Evolutionary conservation across 768 basidiomycete species (phyloP).

Genomic region (Leccinum disarticulatum): DNA sequence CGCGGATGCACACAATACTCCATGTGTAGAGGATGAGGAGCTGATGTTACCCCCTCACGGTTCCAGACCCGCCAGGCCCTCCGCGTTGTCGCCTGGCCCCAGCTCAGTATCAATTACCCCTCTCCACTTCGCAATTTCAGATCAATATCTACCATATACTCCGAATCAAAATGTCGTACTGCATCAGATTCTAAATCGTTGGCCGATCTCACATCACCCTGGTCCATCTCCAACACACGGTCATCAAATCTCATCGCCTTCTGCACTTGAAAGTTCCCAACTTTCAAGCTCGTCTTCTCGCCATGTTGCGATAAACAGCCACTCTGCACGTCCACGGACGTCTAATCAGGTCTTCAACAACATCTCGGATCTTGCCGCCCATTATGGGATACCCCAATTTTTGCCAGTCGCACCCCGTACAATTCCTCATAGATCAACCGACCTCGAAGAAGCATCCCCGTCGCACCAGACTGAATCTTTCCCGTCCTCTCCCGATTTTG

Average conservation of each 20-base stretch:
- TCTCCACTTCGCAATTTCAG: constrained; percentile 49
- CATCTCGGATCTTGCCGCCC: constrained; percentile 67
- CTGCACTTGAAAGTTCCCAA: constrained; percentile 48
- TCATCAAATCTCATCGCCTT: constrained; percentile 38
- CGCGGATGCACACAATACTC: constrained; percentile 25
- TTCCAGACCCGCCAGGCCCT: constrained; percentile 57
- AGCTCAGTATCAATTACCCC: constrained; percentile 24
- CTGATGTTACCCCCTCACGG: constrained; percentile 42
- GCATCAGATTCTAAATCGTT: constrained; percentile 44
- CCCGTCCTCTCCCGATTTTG: constrained; percentile 38
- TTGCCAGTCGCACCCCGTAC: constrained; percentile 69
- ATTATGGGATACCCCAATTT: constrained; percentile 76
- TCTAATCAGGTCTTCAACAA: constrained; percentile 60
- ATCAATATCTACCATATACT: constrained; percentile 37
- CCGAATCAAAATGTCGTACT: constrained; percentile 46
- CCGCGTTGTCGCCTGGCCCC: constrained; percentile 47
- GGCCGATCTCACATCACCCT: constrained; percentile 39
- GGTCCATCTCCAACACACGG: constrained; percentile 40
- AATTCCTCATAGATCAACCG: constrained; percentile 42
- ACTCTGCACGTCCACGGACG: constrained; percentile 64
- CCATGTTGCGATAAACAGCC: constrained; percentile 59
- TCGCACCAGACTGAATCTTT: constrained; percentile 26
- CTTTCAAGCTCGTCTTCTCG: constrained; percentile 54
- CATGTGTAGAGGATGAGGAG: constrained; percentile 40
- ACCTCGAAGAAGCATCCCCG: constrained; percentile 36